Conservation (phyloP, 1,284 basidiomycete genomes). For the Melampsora larici-populina region DNA sequence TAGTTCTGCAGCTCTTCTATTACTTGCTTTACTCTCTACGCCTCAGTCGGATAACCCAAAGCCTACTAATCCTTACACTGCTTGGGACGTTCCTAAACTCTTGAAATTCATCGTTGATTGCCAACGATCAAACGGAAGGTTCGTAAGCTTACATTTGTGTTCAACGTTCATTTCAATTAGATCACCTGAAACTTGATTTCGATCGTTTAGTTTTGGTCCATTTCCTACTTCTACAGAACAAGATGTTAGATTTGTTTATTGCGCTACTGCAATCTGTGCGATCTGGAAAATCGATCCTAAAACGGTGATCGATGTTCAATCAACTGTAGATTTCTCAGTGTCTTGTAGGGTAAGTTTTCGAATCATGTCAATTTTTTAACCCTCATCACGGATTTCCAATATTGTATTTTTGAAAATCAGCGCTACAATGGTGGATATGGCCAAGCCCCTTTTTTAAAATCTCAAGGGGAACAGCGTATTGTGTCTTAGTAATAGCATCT, state of each 20-base stretch:
- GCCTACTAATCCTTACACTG: conserved; percentile 62
- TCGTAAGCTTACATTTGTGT: conserved; percentile 27
- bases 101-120: conserved; percentile 65
- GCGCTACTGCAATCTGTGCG: conserved; percentile 74
- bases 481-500: conserved; percentile 74
- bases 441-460: conserved; percentile 74
- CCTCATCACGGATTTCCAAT: neutral
- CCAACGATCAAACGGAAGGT: conserved; percentile 79
- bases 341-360: conserved; percentile 5
- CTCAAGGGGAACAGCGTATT: conserved; percentile 94
- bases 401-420: conserved; percentile 57
- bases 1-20: conserved; percentile 80
- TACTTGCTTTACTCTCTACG: conserved; percentile 66
- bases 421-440: conserved; percentile 91
- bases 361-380: neutral
- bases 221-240: conserved; percentile 65
- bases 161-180: neutral
- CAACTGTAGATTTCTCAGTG: conserved; percentile 64
- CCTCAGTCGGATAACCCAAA: conserved; percentile 64
- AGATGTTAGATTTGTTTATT: conserved; percentile 80
- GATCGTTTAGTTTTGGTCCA: conserved; percentile 66
- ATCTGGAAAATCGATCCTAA: conserved; percentile 67
- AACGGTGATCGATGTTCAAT: conserved; percentile 65
- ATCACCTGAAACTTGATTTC: neutral
- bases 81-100: conserved; percentile 57